Conservation (phyloP, 495 filamentous ascomycete genomes). For the Podospora appendiculata region DNA sequence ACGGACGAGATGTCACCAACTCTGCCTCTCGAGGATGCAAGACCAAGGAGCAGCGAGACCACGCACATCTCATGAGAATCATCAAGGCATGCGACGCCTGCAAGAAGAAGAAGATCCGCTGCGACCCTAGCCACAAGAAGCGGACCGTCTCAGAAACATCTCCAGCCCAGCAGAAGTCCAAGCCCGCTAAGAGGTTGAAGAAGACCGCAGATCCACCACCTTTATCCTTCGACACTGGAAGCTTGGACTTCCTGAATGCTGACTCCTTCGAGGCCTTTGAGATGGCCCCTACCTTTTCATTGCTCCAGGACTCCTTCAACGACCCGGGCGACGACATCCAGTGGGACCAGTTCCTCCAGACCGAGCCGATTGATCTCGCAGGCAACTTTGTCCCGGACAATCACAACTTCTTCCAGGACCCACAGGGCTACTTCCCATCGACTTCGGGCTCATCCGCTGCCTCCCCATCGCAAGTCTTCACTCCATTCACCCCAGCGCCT, state of each 20-base stretch:
- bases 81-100: constrained; percentile 52
- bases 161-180: constrained; percentile 22
- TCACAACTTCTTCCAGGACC: constrained; percentile 32
- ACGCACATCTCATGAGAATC: constrained; percentile 50
- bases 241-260: constrained; percentile 6
- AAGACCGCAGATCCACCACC: constrained; percentile 17
- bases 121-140: constrained; percentile 44
- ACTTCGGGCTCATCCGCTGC: constrained; percentile 26
- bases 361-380: constrained; percentile 17
- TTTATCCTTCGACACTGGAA: constrained; percentile 3
- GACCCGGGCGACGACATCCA: constrained; percentile 9
- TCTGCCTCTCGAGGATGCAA: constrained; percentile 49
- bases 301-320: constrained; percentile 8
- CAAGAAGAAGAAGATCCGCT: constrained; percentile 47
- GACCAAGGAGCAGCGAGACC: constrained; percentile 53
- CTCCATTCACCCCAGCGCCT: constrained; percentile 19
- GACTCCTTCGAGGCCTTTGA: constrained; percentile 12
- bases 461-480: constrained; percentile 28
- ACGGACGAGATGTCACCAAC: constrained; percentile 48
- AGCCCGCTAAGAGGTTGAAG: constrained; percentile 28
- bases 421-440: constrained; percentile 27
- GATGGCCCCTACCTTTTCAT: constrained; percentile 5
- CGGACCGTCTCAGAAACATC: constrained; percentile 23
- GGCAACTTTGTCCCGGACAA: constrained; percentile 14
- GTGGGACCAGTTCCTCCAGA: constrained; percentile 36